A percentile compares a stretch with the other conserved stretches of the same genome.
These are phyloP conservation scores for Magnaporthales sp. DNA, from an alignment of 2,329 filamentous ascomycete genomes.

Conservation along the genomic window DNA sequence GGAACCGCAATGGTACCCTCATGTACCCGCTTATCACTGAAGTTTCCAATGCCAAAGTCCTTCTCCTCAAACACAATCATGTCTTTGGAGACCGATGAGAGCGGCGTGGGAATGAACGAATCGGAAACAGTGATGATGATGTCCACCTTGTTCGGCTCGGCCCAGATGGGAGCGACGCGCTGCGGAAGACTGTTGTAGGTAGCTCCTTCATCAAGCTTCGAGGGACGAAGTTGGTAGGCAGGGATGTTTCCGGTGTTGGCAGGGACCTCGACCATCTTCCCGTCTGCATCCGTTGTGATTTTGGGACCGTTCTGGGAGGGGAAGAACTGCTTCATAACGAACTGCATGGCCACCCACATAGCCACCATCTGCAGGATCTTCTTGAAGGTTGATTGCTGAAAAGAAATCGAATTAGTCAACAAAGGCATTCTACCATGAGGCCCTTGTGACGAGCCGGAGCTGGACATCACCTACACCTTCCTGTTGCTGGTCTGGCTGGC, in stretches of 20 bases:
- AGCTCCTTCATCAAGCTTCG: slow-evolving; percentile 49
- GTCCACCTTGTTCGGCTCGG: slow-evolving; percentile 68
- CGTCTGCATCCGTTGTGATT: slow-evolving; percentile 39
- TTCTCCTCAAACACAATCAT: slow-evolving; percentile 72
- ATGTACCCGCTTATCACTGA: slow-evolving; percentile 66
- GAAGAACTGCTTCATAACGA: slow-evolving; percentile 44
- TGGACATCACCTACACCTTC: slow-evolving; percentile 20
- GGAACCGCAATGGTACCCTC: slow-evolving; percentile 74
- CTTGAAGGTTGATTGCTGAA: slow-evolving; percentile 25
- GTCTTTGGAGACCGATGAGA: slow-evolving; percentile 57
- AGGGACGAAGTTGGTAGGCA: slow-evolving; percentile 56
- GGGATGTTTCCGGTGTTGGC: slow-evolving; percentile 50
- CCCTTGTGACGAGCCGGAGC: not conserved
- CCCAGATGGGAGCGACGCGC: slow-evolving; percentile 81
- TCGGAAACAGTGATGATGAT: slow-evolving; percentile 78
- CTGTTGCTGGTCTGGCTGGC: slow-evolving; percentile 16
- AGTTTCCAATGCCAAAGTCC: slow-evolving; percentile 70
- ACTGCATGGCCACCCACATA: slow-evolving; percentile 52
- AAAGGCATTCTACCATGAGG: not conserved
- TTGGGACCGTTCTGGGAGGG: slow-evolving; percentile 33
- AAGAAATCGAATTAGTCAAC: not conserved
- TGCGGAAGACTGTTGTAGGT: slow-evolving; percentile 58
- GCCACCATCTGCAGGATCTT: slow-evolving; percentile 43
- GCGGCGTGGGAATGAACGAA: slow-evolving; percentile 57
- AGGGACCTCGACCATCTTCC: slow-evolving; percentile 43